These are phyloP conservation scores for Lonicera japonica DNA, from an alignment of 129 eudicot species.

Conservation along the genomic window DNA sequence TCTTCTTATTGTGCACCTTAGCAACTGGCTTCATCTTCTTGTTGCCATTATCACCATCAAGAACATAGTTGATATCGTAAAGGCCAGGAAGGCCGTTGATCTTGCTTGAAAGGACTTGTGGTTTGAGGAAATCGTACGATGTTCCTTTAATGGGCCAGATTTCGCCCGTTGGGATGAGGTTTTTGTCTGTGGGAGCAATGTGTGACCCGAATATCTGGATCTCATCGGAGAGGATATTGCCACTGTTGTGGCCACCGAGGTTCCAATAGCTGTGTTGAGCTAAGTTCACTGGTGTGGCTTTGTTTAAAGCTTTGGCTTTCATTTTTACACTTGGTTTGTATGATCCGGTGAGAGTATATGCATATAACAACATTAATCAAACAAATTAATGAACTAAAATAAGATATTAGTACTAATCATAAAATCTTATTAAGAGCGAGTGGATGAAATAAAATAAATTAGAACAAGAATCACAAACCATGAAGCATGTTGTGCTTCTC, in stretches of 20 bases:
- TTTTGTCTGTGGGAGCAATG: slow-evolving; percentile 42
- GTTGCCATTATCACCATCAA: slow-evolving; percentile 41
- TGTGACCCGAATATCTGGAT: slow-evolving; percentile 58
- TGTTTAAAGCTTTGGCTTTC: slow-evolving; percentile 62
- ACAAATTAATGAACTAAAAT: background rate
- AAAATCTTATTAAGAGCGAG: background rate
- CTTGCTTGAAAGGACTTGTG: slow-evolving; percentile 40
- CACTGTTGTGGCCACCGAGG: slow-evolving; percentile 75
- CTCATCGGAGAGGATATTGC: slow-evolving; percentile 50
- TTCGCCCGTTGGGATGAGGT: slow-evolving; percentile 76
- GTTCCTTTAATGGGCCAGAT: slow-evolving; percentile 53
- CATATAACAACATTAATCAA: background rate
- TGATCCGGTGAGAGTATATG: slow-evolving; percentile 40
- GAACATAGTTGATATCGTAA: slow-evolving; percentile 66
- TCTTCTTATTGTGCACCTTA: slow-evolving; percentile 43
- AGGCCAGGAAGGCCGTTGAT: slow-evolving; percentile 48
- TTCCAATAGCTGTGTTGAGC: slow-evolving; percentile 95
- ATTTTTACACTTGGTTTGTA: slow-evolving; percentile 48
- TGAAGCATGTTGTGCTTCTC: slow-evolving; percentile 64
- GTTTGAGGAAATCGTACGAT: slow-evolving; percentile 70
- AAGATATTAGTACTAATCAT: background rate
- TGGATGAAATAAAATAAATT: background rate
- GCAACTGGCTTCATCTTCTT: slow-evolving; percentile 53
- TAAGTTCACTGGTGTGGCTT: slow-evolving; percentile 82
- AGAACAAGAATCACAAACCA: slow-evolving; percentile 31